Base-by-base conservation (phyloP, 1,284 basidiomycete genomes). In the Rhodotorula sp. region DNA sequence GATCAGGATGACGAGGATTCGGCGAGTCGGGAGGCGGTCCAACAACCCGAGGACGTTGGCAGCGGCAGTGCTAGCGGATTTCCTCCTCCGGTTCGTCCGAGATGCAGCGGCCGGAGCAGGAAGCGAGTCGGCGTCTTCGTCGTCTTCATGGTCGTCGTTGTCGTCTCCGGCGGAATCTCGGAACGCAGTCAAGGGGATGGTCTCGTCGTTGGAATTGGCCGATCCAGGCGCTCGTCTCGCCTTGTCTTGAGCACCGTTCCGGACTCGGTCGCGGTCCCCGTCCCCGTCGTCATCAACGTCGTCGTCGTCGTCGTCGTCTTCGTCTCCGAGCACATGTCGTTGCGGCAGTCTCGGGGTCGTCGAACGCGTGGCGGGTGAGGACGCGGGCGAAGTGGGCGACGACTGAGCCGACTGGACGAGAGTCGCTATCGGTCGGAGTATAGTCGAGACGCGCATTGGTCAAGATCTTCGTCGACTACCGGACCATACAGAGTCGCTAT, bases 1-100 rank as follows among this genome's bases (percentile, higher is more conserved):
- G 61, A 75, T 56, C 47, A 68, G 61, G 59, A 69, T 10, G 48
- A 64, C 39, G 59, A 73, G 62, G 67, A 66, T 15, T 29, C 62
- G 58, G 1, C 70, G 64, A n/a, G 58, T 31, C 4, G 67, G 70
- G n/a, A 66, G 47, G 26, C 67, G 70, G 20, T 54, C 26, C 12
- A 65, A 26, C 58, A 71, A 15, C 26, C 29, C 0, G 39, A 48
- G 26, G 54, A 34, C 18, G 59, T 34, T 29, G 26, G 14, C 21
- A 66, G 52, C n/a, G 63, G 31, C 26, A 6, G 5, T 56, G 26
- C n/a, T 26, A 12, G 54, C 26, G 14, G 26, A 16, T 26, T n/a
- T 29, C 54, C 18, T 56, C 26, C 54, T n/a, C 31, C 23, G 51
- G 20, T 59, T 57, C 15, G n/a, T 20, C 51, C 26, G 57, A 7